These are phyloP conservation scores for Triangularia setosa DNA, from an alignment of 2,329 filamentous ascomycete species.

Conservation along the genomic window DNA sequence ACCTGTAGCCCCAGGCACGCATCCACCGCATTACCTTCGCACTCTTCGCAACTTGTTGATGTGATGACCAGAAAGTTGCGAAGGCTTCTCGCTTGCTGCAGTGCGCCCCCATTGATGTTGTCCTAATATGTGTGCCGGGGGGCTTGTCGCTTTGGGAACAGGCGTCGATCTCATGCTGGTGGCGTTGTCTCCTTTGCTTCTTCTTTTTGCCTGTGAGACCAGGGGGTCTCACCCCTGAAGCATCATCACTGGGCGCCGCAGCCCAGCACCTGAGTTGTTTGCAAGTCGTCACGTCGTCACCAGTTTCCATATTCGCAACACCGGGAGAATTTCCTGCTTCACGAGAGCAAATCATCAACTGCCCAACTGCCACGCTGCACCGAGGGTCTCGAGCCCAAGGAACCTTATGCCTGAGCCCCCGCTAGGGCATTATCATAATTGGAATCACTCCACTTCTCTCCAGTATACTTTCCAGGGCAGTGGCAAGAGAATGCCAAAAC, in stretches of 20 bases:
- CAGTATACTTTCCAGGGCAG: neutral
- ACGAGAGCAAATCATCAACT: neutral
- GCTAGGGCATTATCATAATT: neutral
- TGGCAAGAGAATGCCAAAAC: neutral
- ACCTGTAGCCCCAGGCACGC: neutral
- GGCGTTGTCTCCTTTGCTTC: constrained; percentile 9
- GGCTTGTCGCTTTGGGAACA: neutral
- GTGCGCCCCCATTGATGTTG: neutral
- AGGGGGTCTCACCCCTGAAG: constrained; percentile 14
- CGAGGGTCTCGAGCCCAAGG: neutral
- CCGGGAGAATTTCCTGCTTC: neutral
- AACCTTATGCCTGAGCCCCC: neutral
- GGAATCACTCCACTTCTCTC: neutral
- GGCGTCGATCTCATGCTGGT: constrained; percentile 2
- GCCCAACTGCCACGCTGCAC: neutral
- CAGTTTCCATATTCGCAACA: neutral
- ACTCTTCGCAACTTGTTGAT: too few relatives aligned
- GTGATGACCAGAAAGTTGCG: neutral
- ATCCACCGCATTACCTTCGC: neutral
- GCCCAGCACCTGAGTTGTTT: too few relatives aligned
- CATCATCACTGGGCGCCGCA: constrained; percentile 4
- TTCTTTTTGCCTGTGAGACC: neutral
- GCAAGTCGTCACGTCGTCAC: neutral
- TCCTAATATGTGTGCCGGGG: neutral
- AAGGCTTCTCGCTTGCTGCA: neutral